phyloP scores from a whole-genome alignment of 306 rosid genomes.

The Erythrophleum fordii region DNA sequence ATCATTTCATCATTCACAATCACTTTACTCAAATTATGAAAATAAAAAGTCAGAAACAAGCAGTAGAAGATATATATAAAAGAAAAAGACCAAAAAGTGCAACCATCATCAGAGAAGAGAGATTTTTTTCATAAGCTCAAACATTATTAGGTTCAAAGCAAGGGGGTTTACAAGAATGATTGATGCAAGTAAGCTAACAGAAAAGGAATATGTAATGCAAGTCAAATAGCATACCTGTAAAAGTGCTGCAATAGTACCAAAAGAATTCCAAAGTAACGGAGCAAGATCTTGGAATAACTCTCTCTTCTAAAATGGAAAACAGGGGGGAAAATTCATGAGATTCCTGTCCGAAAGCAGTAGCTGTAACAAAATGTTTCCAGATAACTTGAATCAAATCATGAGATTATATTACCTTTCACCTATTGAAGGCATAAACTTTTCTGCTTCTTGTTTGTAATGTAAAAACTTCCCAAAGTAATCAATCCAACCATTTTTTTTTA shows the following conservation, averaged over 20 bases:
- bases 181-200: conserved; percentile 20
- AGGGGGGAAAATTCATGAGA: conserved; percentile 19
- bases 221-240: conserved; percentile 57
- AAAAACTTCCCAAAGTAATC: background rate
- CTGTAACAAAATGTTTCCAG: conserved; percentile 45
- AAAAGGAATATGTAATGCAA: conserved; percentile 30
- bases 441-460: background rate
- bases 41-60: conserved; percentile 15
- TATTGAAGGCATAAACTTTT: background rate
- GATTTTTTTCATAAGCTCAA: conserved; percentile 8
- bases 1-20: conserved; percentile 3
- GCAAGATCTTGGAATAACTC: conserved; percentile 96
- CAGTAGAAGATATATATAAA: background rate
- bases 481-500: background rate
- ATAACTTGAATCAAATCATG: conserved; percentile 49
- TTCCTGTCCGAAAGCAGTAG: conserved; percentile 40
- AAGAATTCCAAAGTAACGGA: conserved; percentile 93
- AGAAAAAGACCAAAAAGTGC: background rate
- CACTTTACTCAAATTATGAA: background rate
- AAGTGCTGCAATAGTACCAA: conserved; percentile 94
- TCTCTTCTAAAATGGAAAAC: conserved; percentile 69
- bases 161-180: conserved; percentile 15
- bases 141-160: background rate
- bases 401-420: background rate
- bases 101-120: conserved; percentile 3